Evolutionary conservation across 768 basidiomycete genomes (phyloP).

Genomic region (Thelephora aurantiotincta): DNA sequence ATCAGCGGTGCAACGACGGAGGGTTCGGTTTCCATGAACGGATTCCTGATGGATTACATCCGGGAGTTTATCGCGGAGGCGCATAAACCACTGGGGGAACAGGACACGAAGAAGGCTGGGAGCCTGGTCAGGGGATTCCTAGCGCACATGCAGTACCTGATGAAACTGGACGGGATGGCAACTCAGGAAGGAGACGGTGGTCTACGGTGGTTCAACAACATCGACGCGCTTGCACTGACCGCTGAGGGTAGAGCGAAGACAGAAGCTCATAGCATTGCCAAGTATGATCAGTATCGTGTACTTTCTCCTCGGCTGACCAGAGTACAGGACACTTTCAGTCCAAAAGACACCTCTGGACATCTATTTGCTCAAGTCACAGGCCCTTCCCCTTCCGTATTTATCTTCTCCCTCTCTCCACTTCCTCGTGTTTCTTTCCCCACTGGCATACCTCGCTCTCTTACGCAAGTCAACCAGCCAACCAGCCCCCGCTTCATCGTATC

Average conservation of each 20-base stretch:
- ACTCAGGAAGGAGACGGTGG: constrained; percentile 45
- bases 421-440: constrained; percentile 54
- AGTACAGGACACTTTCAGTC: constrained; percentile 24
- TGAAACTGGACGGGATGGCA: constrained; percentile 59
- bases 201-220: constrained; percentile 61
- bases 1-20: constrained; percentile 23
- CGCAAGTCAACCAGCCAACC: constrained; percentile 21
- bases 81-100: constrained; percentile 34
- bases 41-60: constrained; percentile 42
- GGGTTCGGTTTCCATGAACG: constrained; percentile 45
- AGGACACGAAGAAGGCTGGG: constrained; percentile 40
- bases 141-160: constrained; percentile 51
- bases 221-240: constrained; percentile 37
- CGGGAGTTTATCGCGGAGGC: constrained; percentile 45
- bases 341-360: constrained; percentile 51
- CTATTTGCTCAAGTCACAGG: constrained; percentile 48
- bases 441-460: constrained; percentile 50
- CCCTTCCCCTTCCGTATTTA: constrained; percentile 62
- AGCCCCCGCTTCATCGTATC: constrained; percentile 9
- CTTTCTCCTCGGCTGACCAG: not conserved
- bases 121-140: constrained; percentile 31
- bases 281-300: constrained; percentile 21
- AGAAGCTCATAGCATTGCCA: constrained; percentile 39
- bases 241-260: constrained; percentile 34
- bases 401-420: constrained; percentile 57